Conservation (phyloP, 768 basidiomycete species). For the Neoboletus magnificus region DNA sequence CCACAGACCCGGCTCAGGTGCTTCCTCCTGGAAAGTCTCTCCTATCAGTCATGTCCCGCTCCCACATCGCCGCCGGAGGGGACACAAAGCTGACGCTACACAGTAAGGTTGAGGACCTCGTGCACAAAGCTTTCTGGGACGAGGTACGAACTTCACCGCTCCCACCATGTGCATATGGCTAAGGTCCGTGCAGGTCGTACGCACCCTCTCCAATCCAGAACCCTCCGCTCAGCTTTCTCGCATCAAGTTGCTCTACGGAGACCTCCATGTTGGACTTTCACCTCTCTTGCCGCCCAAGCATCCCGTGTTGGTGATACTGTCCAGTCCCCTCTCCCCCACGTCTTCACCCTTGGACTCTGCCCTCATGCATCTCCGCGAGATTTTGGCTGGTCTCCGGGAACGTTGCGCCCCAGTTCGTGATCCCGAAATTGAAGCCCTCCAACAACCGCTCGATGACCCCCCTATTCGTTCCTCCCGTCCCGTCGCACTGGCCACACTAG, state of each 20-base stretch:
- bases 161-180: constrained; percentile 10
- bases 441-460: constrained; percentile 35
- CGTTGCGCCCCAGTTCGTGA: constrained; percentile 72
- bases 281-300: constrained; percentile 60
- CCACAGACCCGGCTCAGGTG: constrained; percentile 54
- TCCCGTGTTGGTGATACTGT: constrained; percentile 47
- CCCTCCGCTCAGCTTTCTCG: constrained; percentile 60
- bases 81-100: constrained; percentile 37
- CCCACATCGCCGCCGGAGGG: constrained; percentile 15
- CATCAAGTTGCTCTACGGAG: constrained; percentile 52
- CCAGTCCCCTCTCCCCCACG: constrained; percentile 62
- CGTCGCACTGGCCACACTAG: constrained; percentile 41
- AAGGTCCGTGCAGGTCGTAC: constrained; percentile 45
- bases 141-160: constrained; percentile 45
- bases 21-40: constrained; percentile 74
- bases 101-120: constrained; percentile 44
- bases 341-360: constrained; percentile 62
- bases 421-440: constrained; percentile 44
- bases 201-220: constrained; percentile 52
- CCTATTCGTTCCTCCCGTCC: constrained; percentile 21
- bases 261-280: constrained; percentile 47
- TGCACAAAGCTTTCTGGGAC: constrained; percentile 72
- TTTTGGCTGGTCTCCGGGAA: constrained; percentile 48
- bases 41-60: constrained; percentile 53
- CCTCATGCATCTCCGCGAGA: constrained; percentile 50